Evolutionary conservation across 1,139 yeast genomes (phyloP), one percentile per base, ranked within the genome.

Genomic region (Candida frijolesensis): DNA sequence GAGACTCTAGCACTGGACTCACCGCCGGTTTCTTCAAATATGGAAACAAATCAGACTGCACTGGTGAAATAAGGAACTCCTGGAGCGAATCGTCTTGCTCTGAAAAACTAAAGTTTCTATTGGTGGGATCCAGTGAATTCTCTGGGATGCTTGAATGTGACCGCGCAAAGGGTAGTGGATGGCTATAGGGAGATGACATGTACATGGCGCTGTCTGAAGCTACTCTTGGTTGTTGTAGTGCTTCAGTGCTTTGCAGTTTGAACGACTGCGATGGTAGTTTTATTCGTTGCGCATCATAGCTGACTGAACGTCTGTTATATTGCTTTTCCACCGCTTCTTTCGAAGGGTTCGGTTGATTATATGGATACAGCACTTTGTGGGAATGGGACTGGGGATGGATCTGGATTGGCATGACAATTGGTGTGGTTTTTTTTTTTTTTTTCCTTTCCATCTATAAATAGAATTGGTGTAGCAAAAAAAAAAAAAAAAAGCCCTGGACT

Each of bases 281-380:
- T 22, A 67, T 66, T 44, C 74, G 55, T 30, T 62, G 66, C 15
- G 60, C 60, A 39, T 69, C 74, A 54, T 70, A 70, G 53, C 69
- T 67, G 22, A 64, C 69, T 2, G 72, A 66, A 37, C 68, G 57
- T 30, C 72, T 59, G 30, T 65, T 60, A 37, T 47, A 47, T 27
- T 25, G 32, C 19, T 48, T 25, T 14, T 30, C 35, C 6, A 39
- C 25, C 7, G 42, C 46, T 39, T 39, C 48, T 18, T 37, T 42
- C 15, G 52, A 42, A 41, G 50, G 41, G 22, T 44, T 42, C 7
- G 49, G 39, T 29, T 35, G 38, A n/a, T 34, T 45, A 29, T 47
- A 50, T 29, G 55, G 53, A 46, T 34, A 47, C 42, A 32, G 48
- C 51, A 48, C 27, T 44, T 32, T 48, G 51, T 33, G 8, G 15